Conservation (phyloP, 352 stramenopile species). For the Pilasporangium apinafurcum region DNA sequence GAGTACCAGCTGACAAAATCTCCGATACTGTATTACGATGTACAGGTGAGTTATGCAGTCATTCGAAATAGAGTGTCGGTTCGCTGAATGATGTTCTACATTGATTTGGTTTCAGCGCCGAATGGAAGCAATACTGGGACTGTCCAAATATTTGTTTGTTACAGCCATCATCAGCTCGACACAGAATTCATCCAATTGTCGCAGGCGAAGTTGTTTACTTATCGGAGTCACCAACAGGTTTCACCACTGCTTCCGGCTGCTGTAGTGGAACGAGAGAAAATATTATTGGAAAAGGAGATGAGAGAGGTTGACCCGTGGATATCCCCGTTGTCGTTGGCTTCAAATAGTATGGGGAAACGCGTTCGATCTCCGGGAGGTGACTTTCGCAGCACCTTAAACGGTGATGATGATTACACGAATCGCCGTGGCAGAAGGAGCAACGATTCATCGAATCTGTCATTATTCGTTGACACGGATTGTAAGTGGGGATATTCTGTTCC, state of each 20-base stretch:
- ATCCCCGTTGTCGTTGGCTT: not conserved
- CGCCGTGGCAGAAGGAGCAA: not conserved
- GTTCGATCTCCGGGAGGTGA: slow-evolving; percentile 29
- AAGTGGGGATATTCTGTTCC: slow-evolving; percentile 5
- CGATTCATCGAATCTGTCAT: slow-evolving; percentile 36
- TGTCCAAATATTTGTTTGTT: slow-evolving; percentile 61
- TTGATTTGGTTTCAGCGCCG: slow-evolving; percentile 27
- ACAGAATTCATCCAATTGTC: slow-evolving; percentile 37
- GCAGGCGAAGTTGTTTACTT: slow-evolving; percentile 42
- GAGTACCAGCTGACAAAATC: slow-evolving; percentile 48
- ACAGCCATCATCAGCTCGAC: slow-evolving; percentile 12
- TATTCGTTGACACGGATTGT: slow-evolving; percentile 69
- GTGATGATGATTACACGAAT: not conserved
- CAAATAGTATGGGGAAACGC: slow-evolving; percentile 29
- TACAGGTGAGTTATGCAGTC: slow-evolving; percentile 34
- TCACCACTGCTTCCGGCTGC: slow-evolving; percentile 10
- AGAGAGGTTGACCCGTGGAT: slow-evolving; percentile 2
- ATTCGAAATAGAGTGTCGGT: not conserved
- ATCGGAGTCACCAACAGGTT: slow-evolving; percentile 34
- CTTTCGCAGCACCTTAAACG: too few species aligned
- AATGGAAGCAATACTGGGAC: slow-evolving; percentile 21
- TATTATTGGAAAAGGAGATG: not conserved
- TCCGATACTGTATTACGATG: slow-evolving; percentile 72
- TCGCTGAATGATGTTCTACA: not conserved
- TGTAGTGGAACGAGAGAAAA: not conserved